Evolutionary conservation across 2,329 filamentous ascomycete species (phyloP).

Genomic region (Cadophora sp.): DNA sequence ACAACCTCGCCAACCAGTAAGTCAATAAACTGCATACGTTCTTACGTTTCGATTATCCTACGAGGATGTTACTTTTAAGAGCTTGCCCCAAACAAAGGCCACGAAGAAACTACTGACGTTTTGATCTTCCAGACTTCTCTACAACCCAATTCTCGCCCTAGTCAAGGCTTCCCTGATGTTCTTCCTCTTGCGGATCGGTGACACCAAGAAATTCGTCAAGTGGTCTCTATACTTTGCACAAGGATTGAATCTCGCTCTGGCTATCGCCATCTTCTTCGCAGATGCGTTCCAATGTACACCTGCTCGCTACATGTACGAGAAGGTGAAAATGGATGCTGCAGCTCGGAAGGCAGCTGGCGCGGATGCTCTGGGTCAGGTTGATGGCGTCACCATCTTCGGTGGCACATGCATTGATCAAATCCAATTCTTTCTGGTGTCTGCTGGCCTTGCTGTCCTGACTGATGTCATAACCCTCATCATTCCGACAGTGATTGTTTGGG

Average conservation of each 20-base stretch:
- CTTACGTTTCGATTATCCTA: too few species aligned
- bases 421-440: slow-evolving; percentile 16
- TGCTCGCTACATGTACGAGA: slow-evolving; percentile 8
- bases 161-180: slow-evolving; percentile 17
- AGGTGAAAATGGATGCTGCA: slow-evolving; percentile 5
- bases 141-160: slow-evolving; percentile 15
- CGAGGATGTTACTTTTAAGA: too few species aligned
- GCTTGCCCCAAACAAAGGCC: too few species aligned
- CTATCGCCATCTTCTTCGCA: slow-evolving; percentile 21
- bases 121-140: neutral
- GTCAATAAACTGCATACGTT: too few species aligned
- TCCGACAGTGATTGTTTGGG: slow-evolving; percentile 9
- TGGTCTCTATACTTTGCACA: slow-evolving; percentile 9
- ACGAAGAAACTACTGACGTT: too few species aligned
- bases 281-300: slow-evolving; percentile 20
- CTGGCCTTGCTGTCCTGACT: slow-evolving; percentile 2
- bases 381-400: slow-evolving; percentile 13
- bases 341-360: slow-evolving; percentile 15
- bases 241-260: slow-evolving; percentile 12
- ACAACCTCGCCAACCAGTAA: slow-evolving; percentile 19
- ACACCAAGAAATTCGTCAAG: slow-evolving; percentile 4
- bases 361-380: slow-evolving; percentile 15
- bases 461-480: slow-evolving; percentile 14
- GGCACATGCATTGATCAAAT: slow-evolving; percentile 18
- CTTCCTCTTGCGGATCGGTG: slow-evolving; percentile 16